Evolutionary conservation across 176 grass and related monocot species (phyloP), one percentile per base, ranked within the genome.

Genomic region (Oryza rufipogon): DNA sequence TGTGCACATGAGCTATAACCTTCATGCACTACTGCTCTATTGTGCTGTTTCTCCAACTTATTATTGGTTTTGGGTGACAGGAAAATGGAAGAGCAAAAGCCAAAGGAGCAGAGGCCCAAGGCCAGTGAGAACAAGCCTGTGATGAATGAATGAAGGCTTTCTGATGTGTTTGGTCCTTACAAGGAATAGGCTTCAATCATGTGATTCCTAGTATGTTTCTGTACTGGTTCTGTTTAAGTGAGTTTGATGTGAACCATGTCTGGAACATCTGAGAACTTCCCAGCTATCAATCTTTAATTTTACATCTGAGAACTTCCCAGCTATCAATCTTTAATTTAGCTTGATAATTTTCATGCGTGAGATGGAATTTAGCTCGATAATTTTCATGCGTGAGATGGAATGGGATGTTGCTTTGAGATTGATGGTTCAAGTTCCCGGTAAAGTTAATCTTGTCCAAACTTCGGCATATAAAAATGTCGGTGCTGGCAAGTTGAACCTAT

Each of bases 91-190:
- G 93, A 92, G n/a, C 93, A 95, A 45, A 95, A 95, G 58, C 88
- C 80, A 2, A 95, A 90, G 88, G 93, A 95, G 79, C 93, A 95
- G 71, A 92, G 63, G 79, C 88, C 88, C 20, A 95, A 95, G 85
- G 93, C 93, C n/a, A 95, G 20, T 19, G 93, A 95, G 83, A 95
- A 95, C 90, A 95, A 95, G 78, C 93, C 93, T 41, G 85, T 95
- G 6, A 95, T 95, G 93, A 92, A 79, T 1, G 93, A 95, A 92
- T 95, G 84, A 94, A 25, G 8, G 1, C 10, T 52, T 44, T 15
- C 12, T 0, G 47, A 67, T 76, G 32, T 54, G 66, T 33, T 33
- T 33, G 20, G 8, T 66, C 36, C 36, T 38, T 38, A 38, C 36
- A 38, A 38, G 5, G 36, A 38, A 22, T 74, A 49, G 6, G 41